Evolutionary conservation across 495 filamentous ascomycete species (phyloP), one percentile per base, ranked within the genome.

Genomic region (Mycothermus thermophilus): DNA sequence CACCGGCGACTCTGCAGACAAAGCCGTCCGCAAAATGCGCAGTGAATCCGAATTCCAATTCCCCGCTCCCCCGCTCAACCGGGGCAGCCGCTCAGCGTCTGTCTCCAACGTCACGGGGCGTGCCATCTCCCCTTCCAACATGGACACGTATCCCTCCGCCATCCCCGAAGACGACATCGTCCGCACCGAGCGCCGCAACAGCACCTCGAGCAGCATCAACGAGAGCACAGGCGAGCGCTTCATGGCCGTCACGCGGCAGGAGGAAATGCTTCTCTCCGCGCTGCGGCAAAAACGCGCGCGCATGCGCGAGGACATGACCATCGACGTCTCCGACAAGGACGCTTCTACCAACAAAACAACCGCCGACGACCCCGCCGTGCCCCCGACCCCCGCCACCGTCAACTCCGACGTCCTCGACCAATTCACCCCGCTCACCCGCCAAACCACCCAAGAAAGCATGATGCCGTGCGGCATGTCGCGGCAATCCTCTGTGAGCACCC

Each of bases 241-340:
- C 25, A 90, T 94, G 72, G 78, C 80, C 1, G 83, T 93, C 31
- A 93, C 83, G 0, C 67, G 74, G 33, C 83, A 93, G 55, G 86
- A 94, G 51, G 79, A 85, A 48, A 73, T 80, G 50, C 62, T 94
- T 5, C 61, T 94, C 6, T 80, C 83, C 43, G 80, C 82, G 10
- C 76, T 94, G 69, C 69, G 86, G 22, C 58, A 72, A 44, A 85
- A 85, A 48, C 67, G 81, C 27, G 80, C 82, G 22, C 72, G 73
- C 19, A 80, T 92, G 66, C 74, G 75, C 0, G 75, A 83, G 35
- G 75, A 77, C 35, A 69, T 78, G 32, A 76, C 82, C 39, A 59
- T 72, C 16, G 74, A 81, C 6, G 22, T 11, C 22, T 25, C 22
- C 22, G 22, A 25, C 6, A 25, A 25, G 22, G 6, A 25, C 11